Conservation (phyloP, 2,329 filamentous ascomycete species). For the Rutstroemia sp. region DNA sequence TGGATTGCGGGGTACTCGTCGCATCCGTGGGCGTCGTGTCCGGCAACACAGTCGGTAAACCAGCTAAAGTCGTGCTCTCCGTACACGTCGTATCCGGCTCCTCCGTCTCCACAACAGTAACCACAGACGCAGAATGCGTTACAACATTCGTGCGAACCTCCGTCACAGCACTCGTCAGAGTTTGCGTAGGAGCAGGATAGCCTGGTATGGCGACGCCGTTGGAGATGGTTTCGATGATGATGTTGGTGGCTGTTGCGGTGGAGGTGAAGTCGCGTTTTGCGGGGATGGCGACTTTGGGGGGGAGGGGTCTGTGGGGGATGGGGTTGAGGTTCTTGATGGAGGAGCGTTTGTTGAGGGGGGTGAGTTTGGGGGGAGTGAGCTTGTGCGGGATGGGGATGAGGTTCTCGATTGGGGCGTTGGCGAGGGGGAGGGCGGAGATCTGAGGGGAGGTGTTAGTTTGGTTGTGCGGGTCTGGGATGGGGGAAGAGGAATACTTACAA, state of each 20-base stretch:
- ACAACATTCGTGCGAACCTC: neutral
- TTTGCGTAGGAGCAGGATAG: neutral
- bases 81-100: neutral
- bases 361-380: too few relatives aligned
- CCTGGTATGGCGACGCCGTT: neutral
- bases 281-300: neutral
- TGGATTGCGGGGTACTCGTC: neutral
- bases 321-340: neutral
- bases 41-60: neutral
- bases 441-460: neutral
- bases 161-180: neutral
- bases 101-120: neutral
- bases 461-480: too few relatives aligned
- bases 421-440: neutral
- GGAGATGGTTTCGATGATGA: neutral
- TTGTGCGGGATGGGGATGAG: neutral
- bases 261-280: neutral
- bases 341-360: neutral
- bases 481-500: neutral
- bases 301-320: neutral
- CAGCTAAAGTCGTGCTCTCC: neutral
- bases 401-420: neutral
- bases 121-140: neutral
- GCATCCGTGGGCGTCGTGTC: too few relatives aligned
- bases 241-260: neutral